Base-by-base conservation (phyloP, 78 protist genomes). In the Guillardia theta region DNA sequence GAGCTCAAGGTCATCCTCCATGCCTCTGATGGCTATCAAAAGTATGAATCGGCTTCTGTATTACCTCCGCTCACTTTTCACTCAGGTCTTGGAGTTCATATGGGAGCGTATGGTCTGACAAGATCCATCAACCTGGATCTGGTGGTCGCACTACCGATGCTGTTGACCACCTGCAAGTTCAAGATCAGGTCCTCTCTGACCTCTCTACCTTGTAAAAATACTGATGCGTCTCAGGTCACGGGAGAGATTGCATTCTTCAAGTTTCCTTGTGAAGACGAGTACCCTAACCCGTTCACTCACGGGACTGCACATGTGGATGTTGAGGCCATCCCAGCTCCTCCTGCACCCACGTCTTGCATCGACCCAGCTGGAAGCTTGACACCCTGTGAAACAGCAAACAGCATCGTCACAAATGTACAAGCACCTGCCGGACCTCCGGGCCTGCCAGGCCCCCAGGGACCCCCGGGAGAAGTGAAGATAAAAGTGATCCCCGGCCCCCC, bases 381-480 rank as follows among this genome's bases (percentile, higher is more conserved):
- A n/a, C n/a, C n/a, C n/a, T n/a, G n/a, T n/a, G n/a, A n/a, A n/a
- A n/a, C n/a, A n/a, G n/a, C n/a, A n/a, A n/a, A n/a, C n/a, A n/a
- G n/a, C n/a, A 6, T 78, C 45, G 90, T 21, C 21, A 19, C 15
- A 4, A 6, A 18, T 22, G 48, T 78, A 30, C 53, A 43, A 9
- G 90, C 90, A 10, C 90, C 90, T 22, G 47, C 88, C 1, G 90
- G 90, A 22, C 90, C 90, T 18, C 45, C 90, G 6, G 90, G 90
- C 1, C 90, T 43, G 47, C 39, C 33, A 4, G 87, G 87, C 41
- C 87, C 87, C 22, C 41, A 6, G 39, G 87, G 87, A 0, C 9
- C 9, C 27, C 9, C n/a, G 47, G 87, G 87, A 3, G 87, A 36
- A 3, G 41, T 37, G 87, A 36, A 36, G 87, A 70, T 70, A 37